Conservation (phyloP, 257 asterid species). For the Knoxia roxburghii region DNA sequence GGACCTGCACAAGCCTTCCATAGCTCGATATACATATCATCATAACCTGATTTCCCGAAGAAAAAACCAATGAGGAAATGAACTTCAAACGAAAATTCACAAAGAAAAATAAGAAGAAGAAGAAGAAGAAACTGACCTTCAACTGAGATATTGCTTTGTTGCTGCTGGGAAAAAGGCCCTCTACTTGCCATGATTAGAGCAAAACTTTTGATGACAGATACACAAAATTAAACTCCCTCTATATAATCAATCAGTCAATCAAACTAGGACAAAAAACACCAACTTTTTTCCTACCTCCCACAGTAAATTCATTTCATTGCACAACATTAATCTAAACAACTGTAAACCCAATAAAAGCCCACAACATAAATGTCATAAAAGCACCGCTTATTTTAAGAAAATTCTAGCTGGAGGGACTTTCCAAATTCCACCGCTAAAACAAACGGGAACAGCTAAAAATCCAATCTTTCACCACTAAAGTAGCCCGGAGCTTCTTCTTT, state of each 20-base stretch:
- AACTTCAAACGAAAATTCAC: neutral
- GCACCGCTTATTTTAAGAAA: slow-evolving; percentile 7
- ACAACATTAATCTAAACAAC: slow-evolving; percentile 9
- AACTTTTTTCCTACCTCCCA: neutral
- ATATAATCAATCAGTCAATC: slow-evolving; percentile 9
- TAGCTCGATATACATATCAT: slow-evolving; percentile 57
- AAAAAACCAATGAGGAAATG: neutral
- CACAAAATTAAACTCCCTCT: slow-evolving; percentile 5
- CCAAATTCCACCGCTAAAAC: slow-evolving; percentile 16
- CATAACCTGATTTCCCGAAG: slow-evolving; percentile 24
- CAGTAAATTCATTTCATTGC: slow-evolving; percentile 14
- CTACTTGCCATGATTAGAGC: slow-evolving; percentile 29
- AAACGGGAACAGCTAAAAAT: slow-evolving; percentile 3
- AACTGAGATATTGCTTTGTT: slow-evolving; percentile 16
- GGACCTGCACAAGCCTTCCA: slow-evolving; percentile 99
- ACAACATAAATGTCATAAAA: slow-evolving; percentile 8
- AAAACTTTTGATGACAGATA: neutral
- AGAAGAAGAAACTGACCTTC: slow-evolving; percentile 20
- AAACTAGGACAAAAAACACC: slow-evolving; percentile 1
- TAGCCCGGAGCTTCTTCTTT: neutral
- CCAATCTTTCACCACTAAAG: slow-evolving; percentile 11
- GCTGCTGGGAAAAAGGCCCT: slow-evolving; percentile 28
- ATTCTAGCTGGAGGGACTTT: slow-evolving; percentile 9
- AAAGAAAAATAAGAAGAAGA: neutral
- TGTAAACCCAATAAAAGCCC: slow-evolving; percentile 10